These are phyloP conservation scores for Saraca asoca DNA, from an alignment of 331 rosid species.

Conservation along the genomic window DNA sequence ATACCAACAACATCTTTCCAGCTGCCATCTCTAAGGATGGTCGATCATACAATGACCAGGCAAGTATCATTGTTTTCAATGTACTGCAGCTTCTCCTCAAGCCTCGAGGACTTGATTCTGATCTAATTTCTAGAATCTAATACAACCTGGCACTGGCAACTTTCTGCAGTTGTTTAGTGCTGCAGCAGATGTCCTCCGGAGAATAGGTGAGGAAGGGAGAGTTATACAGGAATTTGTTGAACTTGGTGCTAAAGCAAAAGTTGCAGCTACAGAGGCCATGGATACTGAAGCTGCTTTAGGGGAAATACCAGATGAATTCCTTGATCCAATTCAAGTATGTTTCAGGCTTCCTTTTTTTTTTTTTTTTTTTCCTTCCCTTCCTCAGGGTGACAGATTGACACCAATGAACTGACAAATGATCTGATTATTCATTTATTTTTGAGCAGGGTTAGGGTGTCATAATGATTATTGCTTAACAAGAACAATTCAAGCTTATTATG, in stretches of 20 bases:
- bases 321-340: conserved; percentile 94
- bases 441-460: too few relatives aligned
- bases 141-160: conserved; percentile 35
- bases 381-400: too few relatives aligned
- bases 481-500: too few relatives aligned
- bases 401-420: too few relatives aligned
- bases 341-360: conserved; percentile 1
- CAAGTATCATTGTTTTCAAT: conserved; percentile 29
- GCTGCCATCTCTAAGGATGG: conserved; percentile 96
- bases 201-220: conserved; percentile 87
- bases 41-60: conserved; percentile 96
- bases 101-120: background rate
- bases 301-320: conserved; percentile 98
- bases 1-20: conserved; percentile 72
- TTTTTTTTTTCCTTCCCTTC: too few relatives aligned
- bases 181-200: conserved; percentile 80
- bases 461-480: too few relatives aligned
- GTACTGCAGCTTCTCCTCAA: conserved; percentile 7
- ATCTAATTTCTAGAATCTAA: conserved; percentile 1
- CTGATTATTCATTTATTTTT: too few relatives aligned
- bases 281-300: conserved; percentile 91
- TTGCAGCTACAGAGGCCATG: conserved; percentile 95
- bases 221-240: conserved; percentile 73
- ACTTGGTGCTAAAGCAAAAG: conserved; percentile 86
- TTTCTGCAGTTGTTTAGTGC: conserved; percentile 79